These are phyloP conservation scores for Limnanthes douglasii DNA, from an alignment of 345 rosid genomes.

Conservation along the genomic window DNA sequence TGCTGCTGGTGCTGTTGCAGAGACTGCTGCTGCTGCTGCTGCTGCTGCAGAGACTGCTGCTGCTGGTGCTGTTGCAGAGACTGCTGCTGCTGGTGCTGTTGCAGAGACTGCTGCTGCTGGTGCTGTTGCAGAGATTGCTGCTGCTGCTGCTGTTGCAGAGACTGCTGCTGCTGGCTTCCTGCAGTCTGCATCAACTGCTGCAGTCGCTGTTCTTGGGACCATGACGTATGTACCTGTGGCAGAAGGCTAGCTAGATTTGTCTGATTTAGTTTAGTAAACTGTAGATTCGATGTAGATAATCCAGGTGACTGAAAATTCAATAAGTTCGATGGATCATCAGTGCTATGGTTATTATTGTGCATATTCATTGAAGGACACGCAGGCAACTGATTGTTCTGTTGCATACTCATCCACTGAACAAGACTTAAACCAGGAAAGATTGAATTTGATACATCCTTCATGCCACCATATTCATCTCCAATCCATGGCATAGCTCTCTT, in stretches of 20 bases:
- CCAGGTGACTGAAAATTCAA: constrained; percentile 21
- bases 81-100: constrained; percentile 20
- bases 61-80: constrained; percentile 13
- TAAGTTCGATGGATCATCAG: constrained; percentile 21
- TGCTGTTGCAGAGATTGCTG: constrained; percentile 5
- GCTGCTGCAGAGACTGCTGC: constrained; percentile 14
- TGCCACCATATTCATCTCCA: constrained; percentile 42
- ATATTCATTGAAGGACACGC: constrained; percentile 12
- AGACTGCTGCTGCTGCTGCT: constrained; percentile 17
- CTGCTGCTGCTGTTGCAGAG: constrained; percentile 10
- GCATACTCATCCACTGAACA: constrained; percentile 92
- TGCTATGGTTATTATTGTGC: constrained; percentile 13
- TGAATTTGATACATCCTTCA: constrained; percentile 51
- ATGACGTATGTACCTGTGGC: constrained; percentile 17
- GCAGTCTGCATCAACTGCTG: constrained; percentile 19
- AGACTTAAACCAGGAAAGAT: constrained; percentile 57
- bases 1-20: constrained; percentile 17
- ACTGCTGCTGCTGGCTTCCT: constrained; percentile 16
- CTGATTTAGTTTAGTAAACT: constrained; percentile 14
- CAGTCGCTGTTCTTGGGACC: constrained; percentile 26
- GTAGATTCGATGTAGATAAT: constrained; percentile 14
- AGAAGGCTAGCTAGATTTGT: constrained; percentile 18
- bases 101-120: constrained; percentile 10
- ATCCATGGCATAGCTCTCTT: constrained; percentile 91
- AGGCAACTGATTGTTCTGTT: constrained; percentile 38